phyloP scores from a whole-genome alignment of 2,329 filamentous ascomycete genomes.

The Cercospora sesami region DNA sequence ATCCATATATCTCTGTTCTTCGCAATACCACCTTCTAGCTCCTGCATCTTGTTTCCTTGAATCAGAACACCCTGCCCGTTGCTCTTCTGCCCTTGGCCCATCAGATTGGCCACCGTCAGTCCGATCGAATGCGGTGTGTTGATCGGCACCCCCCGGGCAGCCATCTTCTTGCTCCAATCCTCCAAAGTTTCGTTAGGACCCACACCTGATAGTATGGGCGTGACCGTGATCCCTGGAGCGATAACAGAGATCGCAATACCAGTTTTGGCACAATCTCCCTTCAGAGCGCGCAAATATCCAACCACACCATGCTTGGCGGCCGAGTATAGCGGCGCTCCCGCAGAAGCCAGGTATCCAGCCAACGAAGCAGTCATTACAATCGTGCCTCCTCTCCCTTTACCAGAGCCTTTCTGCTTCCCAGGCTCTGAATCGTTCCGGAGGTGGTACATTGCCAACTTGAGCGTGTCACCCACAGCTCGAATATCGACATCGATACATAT shows the following conservation, averaged over 20 bases:
- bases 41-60: slow-evolving; percentile 42
- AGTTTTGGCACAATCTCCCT: slow-evolving; percentile 50
- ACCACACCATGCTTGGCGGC: slow-evolving; percentile 55
- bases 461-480: slow-evolving; percentile 49
- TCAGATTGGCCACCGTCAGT: slow-evolving; percentile 47
- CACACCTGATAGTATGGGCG: slow-evolving; percentile 45
- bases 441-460: slow-evolving; percentile 52
- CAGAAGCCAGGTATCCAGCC: slow-evolving; percentile 52
- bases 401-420: slow-evolving; percentile 27
- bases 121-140: slow-evolving; percentile 50
- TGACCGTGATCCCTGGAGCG: slow-evolving; percentile 52
- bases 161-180: slow-evolving; percentile 49
- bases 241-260: slow-evolving; percentile 50
- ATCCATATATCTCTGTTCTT: slow-evolving; percentile 51
- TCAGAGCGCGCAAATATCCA: slow-evolving; percentile 53
- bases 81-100: slow-evolving; percentile 45
- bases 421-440: slow-evolving; percentile 39
- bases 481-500: slow-evolving; percentile 50
- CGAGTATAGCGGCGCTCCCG: slow-evolving; percentile 51
- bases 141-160: slow-evolving; percentile 48
- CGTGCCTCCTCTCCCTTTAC: slow-evolving; percentile 43
- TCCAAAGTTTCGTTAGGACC: slow-evolving; percentile 38
- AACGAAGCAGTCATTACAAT: slow-evolving; percentile 53
- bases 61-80: slow-evolving; percentile 52
- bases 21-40: slow-evolving; percentile 51